Evolutionary conservation across 768 basidiomycete genomes (phyloP), one percentile per base, ranked within the genome.

Genomic region (Boletus pseudo-olivaceus): DNA sequence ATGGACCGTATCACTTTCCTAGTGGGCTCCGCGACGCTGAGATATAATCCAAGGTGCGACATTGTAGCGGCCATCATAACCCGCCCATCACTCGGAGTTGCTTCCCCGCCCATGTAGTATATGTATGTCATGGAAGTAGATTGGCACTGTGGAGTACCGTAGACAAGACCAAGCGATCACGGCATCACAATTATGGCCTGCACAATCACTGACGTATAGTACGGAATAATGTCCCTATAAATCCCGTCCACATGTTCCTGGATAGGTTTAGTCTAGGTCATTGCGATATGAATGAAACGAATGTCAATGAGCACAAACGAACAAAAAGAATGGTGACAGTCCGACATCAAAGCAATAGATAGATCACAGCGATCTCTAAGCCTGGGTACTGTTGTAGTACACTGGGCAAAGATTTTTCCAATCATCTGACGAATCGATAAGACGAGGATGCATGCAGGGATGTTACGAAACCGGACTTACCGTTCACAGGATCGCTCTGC

Each of bases 331-430:
- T 23, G 4, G 4, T 23, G n/a, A 29, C 3, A 45, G 12, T 15
- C 23, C 26, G 35, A n/a, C 34, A 27, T 9, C 7, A 7, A 26
- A 19, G 4, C 20, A 17, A 4, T 11, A n/a, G 5, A 33, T 23
- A 2, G 26, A 19, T 49, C 27, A 29, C 10, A 17, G 29, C 11
- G 27, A 29, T 29, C 11, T n/a, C n/a, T 29, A 2, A 6, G n/a
- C 2, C 12, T 33, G 14, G 33, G 33, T 38, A 7, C 12, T 41
- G 30, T 66, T 32, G 38, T 66, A 29, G 27, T 63, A 66, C 9
- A 19, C 5, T 2, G 58, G 45, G 41, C 65, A 67, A n/a, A 67
- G 63, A 17, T 53, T 5, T 29, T 23, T 54, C 65, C 65, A 67
- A 0, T 47, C 39, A 10, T 49, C 65, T 66, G 33, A 49, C 9